A percentile compares a stretch with the other conserved stretches of the same genome.
Conservation (phyloP, 805 yeast species). For the Monosporozyma siamensis region DNA sequence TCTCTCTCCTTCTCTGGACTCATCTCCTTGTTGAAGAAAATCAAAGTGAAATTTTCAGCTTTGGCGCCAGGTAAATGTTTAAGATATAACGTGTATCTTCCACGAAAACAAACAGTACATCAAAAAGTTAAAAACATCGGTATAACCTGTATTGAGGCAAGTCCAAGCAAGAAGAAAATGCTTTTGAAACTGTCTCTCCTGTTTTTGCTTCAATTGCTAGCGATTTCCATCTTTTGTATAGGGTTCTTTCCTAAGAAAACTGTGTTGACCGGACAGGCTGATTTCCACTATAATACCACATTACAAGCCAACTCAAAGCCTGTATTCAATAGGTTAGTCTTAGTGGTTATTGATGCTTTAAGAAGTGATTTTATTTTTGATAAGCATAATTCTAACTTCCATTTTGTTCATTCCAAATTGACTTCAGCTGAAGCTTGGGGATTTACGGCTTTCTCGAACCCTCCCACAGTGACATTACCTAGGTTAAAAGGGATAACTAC, state of each 20-base stretch:
- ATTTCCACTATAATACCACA: conserved; percentile 26
- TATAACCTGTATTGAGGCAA: no score
- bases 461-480: conserved; percentile 95
- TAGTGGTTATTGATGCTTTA: conserved; percentile 90
- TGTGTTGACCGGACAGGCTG: conserved; percentile 52
- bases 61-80: no score
- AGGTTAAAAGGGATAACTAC: conserved; percentile 88
- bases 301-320: conserved; percentile 25
- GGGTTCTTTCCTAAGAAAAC: conserved; percentile 94
- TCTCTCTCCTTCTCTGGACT: no score
- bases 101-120: no score
- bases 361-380: conserved; percentile 75
- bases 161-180: background rate
- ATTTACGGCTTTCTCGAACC: conserved; percentile 83
- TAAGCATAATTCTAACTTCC: conserved; percentile 54
- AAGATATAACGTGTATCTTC: no score
- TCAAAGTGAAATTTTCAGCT: no score
- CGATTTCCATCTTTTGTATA: conserved; percentile 53
- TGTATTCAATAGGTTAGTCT: conserved; percentile 53
- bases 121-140: no score
- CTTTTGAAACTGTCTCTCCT: background rate
- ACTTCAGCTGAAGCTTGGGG: conserved; percentile 68
- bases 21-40: no score
- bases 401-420: conserved; percentile 54
- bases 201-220: conserved; percentile 35